Evolutionary conservation across 2,329 filamentous ascomycete species (phyloP), one percentile per base, ranked within the genome.

Genomic region (Sarocladiaceae sp.): DNA sequence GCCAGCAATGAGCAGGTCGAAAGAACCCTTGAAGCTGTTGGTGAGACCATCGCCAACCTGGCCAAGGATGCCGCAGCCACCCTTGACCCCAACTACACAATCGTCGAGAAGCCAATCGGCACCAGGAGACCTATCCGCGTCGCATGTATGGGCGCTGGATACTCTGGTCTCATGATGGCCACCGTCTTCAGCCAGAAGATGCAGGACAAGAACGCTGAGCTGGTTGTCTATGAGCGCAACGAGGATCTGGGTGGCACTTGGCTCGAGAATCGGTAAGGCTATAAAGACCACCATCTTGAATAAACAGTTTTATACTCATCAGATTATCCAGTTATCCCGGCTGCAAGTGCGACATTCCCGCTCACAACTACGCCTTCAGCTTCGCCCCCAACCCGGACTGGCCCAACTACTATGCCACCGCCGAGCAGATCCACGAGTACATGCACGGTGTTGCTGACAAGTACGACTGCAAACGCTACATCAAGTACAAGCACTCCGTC

Each of bases 381-480:
- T 51, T 51, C 26, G 47, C 23, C 4, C 43, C 47, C 10, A 51
- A 52, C 15, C 45, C 44, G 12, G 37, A 49, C 39, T 52, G 48
- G 48, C 44, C 50, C 6, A 39, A 40, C 5, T 46, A 46, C 34
- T 50, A 50, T 29, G 48, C 50, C 2, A 34, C 40, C n/a, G 29
- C 45, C 12, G 7, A 32, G 9, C 23, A 52, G 35, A 50, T 52
- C 29, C 45, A 45, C 43, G 18, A 44, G 13, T 52, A 52, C 27
- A 47, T 52, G 76, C 68, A 81, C 50, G 57, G 58, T 0, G 59
- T 82, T 4, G 80, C 80, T 0, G 62, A 64, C 6, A 82, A 84
- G 53, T 73, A 83, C 55, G 68, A 77, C 47, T 72, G 83, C 6
- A 78, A 82, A 54, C 63, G 72, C 21, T 69, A 74, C 44, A 58